phyloP scores from a whole-genome alignment of 2,329 filamentous ascomycete genomes.

The Dactylonectria macrodidyma region DNA sequence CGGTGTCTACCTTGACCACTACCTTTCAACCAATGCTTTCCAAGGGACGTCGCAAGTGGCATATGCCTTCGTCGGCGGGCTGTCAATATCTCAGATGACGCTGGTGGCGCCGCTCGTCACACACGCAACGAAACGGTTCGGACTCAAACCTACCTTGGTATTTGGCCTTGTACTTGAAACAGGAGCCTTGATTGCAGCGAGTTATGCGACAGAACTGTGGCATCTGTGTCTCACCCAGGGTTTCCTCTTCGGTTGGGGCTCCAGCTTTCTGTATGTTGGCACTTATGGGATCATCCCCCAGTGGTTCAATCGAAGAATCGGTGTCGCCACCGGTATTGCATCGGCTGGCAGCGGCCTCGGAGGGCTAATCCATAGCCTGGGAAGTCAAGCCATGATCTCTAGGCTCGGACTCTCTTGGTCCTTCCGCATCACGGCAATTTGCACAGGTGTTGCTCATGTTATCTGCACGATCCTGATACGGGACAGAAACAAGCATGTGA shows the following conservation, averaged over 20 bases:
- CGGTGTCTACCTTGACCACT: slow-evolving; percentile 5
- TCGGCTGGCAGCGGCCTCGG: slow-evolving; percentile 25
- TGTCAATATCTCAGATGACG: slow-evolving; percentile 61
- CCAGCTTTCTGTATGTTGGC: slow-evolving; percentile 81
- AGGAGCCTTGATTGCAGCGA: slow-evolving; percentile 75
- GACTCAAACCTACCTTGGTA: slow-evolving; percentile 73
- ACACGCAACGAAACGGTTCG: slow-evolving; percentile 68
- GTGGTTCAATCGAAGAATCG: slow-evolving; percentile 71
- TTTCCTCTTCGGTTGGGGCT: slow-evolving; percentile 78
- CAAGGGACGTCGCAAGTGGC: not conserved
- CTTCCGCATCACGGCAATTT: slow-evolving; percentile 24
- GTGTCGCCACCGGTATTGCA: slow-evolving; percentile 19
- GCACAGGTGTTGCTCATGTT: slow-evolving; percentile 12
- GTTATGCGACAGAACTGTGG: slow-evolving; percentile 76
- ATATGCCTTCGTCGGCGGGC: slow-evolving; percentile 66
- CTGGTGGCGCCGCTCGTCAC: slow-evolving; percentile 77
- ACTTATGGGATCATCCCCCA: slow-evolving; percentile 75
- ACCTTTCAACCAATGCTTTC: slow-evolving; percentile 8
- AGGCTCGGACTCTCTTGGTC: slow-evolving; percentile 20
- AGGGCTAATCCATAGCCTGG: slow-evolving; percentile 22
- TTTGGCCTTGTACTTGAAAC: slow-evolving; percentile 75
- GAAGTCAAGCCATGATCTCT: slow-evolving; percentile 10
- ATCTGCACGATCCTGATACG: slow-evolving; percentile 9
- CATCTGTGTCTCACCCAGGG: slow-evolving; percentile 82
- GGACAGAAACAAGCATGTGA: not conserved